A percentile compares a stretch with the other conserved stretches of the same genome.
phyloP scores from a whole-genome alignment of 1,139 yeast genomes.

The Lodderomyces pseudojiufengensis region DNA sequence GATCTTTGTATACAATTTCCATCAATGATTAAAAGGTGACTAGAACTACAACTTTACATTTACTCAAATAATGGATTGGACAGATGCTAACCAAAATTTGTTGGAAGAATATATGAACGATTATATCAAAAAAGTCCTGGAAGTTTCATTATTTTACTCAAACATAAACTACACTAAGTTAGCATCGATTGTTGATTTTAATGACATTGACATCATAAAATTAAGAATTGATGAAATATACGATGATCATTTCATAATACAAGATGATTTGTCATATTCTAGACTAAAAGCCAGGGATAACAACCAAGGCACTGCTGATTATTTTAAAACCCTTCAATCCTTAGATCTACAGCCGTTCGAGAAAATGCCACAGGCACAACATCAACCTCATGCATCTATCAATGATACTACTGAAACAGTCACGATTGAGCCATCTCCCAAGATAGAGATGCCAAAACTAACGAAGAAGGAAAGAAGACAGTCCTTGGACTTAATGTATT shows the following conservation, averaged over 20 bases:
- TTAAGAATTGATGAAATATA: conserved; percentile 23
- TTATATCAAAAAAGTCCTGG: conserved; percentile 11
- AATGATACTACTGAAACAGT: neutral
- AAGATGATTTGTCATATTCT: conserved; percentile 16
- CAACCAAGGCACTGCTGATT: conserved; percentile 16
- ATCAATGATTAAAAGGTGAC: too few species aligned
- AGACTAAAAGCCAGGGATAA: neutral
- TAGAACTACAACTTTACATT: too few species aligned
- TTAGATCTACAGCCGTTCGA: conserved; percentile 16
- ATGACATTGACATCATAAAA: conserved; percentile 18
- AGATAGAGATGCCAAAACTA: conserved; percentile 14
- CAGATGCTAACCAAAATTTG: conserved; percentile 16
- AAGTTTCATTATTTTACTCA: conserved; percentile 17
- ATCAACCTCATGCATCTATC: conserved; percentile 3
- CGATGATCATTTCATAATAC: conserved; percentile 20
- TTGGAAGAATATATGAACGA: conserved; percentile 17
- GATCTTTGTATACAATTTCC: neutral
- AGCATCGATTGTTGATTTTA: conserved; percentile 13
- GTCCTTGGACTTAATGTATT: conserved; percentile 32
- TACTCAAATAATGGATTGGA: conserved; percentile 18
- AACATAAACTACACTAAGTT: conserved; percentile 20
- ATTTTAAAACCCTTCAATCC: conserved; percentile 17
- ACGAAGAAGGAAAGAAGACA: conserved; percentile 25
- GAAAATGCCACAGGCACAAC: neutral
- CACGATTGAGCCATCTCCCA: conserved; percentile 1